These are phyloP conservation scores for Syncephalastrum sp. DNA, from an alignment of 371 early-diverging fungal species.

Conservation along the genomic window DNA sequence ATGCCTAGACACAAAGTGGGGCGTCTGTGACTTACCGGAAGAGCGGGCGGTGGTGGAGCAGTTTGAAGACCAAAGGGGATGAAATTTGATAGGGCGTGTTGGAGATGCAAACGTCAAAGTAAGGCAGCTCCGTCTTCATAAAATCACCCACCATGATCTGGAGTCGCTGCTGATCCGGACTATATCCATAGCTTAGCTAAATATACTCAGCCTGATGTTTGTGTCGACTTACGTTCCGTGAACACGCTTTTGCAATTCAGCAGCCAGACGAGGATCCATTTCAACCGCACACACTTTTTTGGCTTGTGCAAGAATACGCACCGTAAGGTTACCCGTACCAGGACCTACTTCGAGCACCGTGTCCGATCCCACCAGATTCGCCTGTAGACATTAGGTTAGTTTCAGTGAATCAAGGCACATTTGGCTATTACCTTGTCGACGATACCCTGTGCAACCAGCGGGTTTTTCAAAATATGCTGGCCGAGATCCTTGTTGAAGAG, in stretches of 20 bases:
- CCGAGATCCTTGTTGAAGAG: slow-evolving; percentile 98
- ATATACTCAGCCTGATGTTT: neutral
- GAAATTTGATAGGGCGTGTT: slow-evolving; percentile 99
- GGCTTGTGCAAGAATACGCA: slow-evolving; percentile 92
- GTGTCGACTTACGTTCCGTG: slow-evolving; percentile 78
- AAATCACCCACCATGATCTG: slow-evolving; percentile 98
- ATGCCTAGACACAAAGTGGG: neutral
- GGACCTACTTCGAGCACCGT: slow-evolving; percentile 99
- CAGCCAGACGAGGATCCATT: slow-evolving; percentile 97
- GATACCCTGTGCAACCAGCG: slow-evolving; percentile 95
- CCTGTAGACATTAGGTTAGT: slow-evolving; percentile 46
- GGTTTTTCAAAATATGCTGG: slow-evolving; percentile 99
- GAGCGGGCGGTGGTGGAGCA: slow-evolving; percentile 91
- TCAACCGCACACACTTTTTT: slow-evolving; percentile 97
- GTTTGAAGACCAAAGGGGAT: slow-evolving; percentile 96
- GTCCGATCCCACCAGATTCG: slow-evolving; percentile 91
- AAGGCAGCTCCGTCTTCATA: slow-evolving; percentile 95
- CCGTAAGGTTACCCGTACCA: slow-evolving; percentile 99
- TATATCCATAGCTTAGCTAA: slow-evolving; percentile 20
- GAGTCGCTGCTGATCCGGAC: slow-evolving; percentile 83
- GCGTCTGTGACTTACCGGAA: slow-evolving; percentile 56
- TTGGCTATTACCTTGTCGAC: slow-evolving; percentile 84
- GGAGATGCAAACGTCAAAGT: slow-evolving; percentile 98
- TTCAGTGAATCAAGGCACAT: neutral
- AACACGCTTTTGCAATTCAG: slow-evolving; percentile 97